Conservation (phyloP, 768 basidiomycete genomes). For the Imleria badia region DNA sequence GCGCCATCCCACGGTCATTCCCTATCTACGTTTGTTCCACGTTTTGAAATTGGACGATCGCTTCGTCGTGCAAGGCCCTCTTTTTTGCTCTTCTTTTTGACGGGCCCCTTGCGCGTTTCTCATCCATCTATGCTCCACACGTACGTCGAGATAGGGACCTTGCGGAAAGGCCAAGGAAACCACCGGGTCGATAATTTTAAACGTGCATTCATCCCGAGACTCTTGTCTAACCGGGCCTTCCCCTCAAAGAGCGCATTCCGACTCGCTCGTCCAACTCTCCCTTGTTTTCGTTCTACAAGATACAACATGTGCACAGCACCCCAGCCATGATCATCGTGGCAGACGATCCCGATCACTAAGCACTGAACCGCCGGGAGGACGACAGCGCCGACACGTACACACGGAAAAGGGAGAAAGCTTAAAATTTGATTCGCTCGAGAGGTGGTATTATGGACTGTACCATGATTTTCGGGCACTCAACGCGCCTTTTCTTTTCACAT, state of each 20-base stretch:
- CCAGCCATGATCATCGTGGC: too few species aligned
- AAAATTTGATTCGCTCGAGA: too few species aligned
- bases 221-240: too few species aligned
- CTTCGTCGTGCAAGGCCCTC: neutral
- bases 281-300: neutral
- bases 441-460: too few species aligned
- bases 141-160: neutral
- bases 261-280: conserved; percentile 7
- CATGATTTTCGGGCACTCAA: too few species aligned
- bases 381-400: too few species aligned
- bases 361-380: too few species aligned
- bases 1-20: neutral
- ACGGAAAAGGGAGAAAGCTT: too few species aligned
- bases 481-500: too few species aligned
- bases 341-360: too few species aligned
- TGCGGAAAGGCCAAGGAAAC: neutral
- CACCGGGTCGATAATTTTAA: neutral
- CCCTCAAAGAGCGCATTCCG: neutral
- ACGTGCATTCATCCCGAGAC: too few species aligned
- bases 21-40: neutral
- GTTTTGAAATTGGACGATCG: neutral
- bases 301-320: neutral
- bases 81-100: neutral
- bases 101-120: neutral
- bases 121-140: too few species aligned